Evolutionary conservation across 805 yeast species (phyloP).

Genomic region (Middelhovenomyces tepae): DNA sequence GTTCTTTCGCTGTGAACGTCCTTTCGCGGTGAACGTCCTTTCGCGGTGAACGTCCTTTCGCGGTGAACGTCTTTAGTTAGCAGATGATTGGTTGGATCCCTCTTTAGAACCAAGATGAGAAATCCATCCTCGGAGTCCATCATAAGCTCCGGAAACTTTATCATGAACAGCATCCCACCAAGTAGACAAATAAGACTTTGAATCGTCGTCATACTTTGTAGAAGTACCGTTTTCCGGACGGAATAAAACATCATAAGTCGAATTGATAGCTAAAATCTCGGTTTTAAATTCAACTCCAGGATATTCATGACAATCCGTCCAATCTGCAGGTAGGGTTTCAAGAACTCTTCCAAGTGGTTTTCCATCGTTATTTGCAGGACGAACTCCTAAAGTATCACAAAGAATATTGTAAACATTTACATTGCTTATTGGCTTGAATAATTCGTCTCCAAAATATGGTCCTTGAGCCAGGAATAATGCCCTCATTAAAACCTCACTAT

Average conservation of each 20-base stretch:
- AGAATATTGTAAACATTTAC: constrained; percentile 65
- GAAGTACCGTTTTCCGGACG: too few relatives aligned
- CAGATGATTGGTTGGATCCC: too few relatives aligned
- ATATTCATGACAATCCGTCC: constrained; percentile 23
- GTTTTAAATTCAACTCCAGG: constrained; percentile 26
- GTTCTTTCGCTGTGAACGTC: too few relatives aligned
- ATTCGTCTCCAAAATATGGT: constrained; percentile 50
- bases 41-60: too few relatives aligned
- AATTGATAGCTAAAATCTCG: constrained; percentile 19
- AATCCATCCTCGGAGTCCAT: too few relatives aligned
- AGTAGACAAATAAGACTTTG: too few relatives aligned
- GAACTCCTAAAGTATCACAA: constrained; percentile 50
- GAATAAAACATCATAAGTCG: constrained; percentile 27
- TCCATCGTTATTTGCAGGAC: constrained; percentile 57
- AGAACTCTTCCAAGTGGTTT: constrained; percentile 18
- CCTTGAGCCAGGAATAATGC: constrained; percentile 75
- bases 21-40: too few relatives aligned
- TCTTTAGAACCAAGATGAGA: too few relatives aligned
- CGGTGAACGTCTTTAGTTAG: too few relatives aligned
- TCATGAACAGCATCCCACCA: too few relatives aligned
- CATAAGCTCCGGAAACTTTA: too few relatives aligned
- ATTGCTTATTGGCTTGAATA: constrained; percentile 59
- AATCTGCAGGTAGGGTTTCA: constrained; percentile 17
- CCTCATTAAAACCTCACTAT: constrained; percentile 70
- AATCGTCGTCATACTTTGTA: too few relatives aligned